Conservation (phyloP, 805 yeast genomes). For the Metschnikowia reukaufii region DNA sequence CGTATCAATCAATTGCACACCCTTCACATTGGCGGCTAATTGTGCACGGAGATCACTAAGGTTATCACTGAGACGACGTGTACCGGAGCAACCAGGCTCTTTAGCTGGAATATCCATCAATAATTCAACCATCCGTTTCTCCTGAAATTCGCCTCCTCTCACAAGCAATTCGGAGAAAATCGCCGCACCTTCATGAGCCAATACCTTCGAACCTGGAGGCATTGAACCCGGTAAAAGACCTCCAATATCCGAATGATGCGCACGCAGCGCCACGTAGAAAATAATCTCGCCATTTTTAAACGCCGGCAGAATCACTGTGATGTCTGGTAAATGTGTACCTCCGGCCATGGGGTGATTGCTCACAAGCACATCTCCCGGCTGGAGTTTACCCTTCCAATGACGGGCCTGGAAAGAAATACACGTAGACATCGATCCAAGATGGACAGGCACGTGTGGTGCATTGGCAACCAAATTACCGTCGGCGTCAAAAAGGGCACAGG, state of each 20-base stretch:
- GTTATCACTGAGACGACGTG: conserved; percentile 80
- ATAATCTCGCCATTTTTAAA: conserved; percentile 52
- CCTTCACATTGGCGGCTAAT: conserved; percentile 27
- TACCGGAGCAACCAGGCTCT: conserved; percentile 85
- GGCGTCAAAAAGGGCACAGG: conserved; percentile 45
- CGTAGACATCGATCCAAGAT: conserved; percentile 49
- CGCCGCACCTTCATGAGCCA: conserved; percentile 90
- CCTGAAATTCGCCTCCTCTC: conserved; percentile 68
- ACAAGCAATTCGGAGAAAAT: conserved; percentile 78
- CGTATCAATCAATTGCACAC: conserved; percentile 18
- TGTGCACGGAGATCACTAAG: conserved; percentile 57
- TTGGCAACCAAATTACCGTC: conserved; percentile 47
- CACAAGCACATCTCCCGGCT: conserved; percentile 44
- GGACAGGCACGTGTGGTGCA: conserved; percentile 49
- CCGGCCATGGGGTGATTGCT: conserved; percentile 46
- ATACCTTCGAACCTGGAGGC: conserved; percentile 86
- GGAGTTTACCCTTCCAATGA: conserved; percentile 39
- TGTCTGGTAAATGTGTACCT: conserved; percentile 49
- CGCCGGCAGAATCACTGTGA: conserved; percentile 90
- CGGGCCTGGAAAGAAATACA: conserved; percentile 44
- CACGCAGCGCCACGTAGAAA: conserved; percentile 90
- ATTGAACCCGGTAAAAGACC: conserved; percentile 89
- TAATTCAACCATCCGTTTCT: conserved; percentile 59
- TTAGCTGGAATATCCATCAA: conserved; percentile 74
- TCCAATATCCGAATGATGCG: conserved; percentile 97